These are phyloP conservation scores for Hansenula lynferdii DNA, from an alignment of 1,139 yeast genomes.

Conservation along the genomic window DNA sequence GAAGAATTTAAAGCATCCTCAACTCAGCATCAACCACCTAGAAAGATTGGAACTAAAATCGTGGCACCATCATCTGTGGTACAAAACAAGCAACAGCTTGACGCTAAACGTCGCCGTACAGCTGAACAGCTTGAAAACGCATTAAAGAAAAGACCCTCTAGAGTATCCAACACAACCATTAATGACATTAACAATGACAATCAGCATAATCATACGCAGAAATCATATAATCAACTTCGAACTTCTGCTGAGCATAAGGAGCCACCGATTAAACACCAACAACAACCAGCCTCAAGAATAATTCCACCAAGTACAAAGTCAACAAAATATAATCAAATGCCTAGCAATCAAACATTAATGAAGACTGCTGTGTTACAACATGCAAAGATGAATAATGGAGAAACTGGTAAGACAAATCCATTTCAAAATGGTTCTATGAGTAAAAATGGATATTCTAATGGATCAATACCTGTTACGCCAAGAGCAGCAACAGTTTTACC, in stretches of 20 bases:
- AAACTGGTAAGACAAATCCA: conserved; percentile 11
- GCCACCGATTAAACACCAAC: conserved; percentile 1
- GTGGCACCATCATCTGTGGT: conserved; percentile 14
- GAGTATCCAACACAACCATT: conserved; percentile 10
- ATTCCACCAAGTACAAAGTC: conserved; percentile 1
- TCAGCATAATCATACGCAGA: neutral
- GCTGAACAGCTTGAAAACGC: conserved; percentile 18
- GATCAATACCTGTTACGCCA: conserved; percentile 17
- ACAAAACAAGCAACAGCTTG: conserved; percentile 15
- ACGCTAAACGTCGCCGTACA: conserved; percentile 21
- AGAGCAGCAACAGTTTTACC: conserved; percentile 28
- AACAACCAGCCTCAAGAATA: neutral
- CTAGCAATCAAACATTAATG: conserved; percentile 23
- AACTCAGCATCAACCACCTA: conserved; percentile 12
- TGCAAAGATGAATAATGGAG: conserved; percentile 21
- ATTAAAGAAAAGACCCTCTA: conserved; percentile 17
- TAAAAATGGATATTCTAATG: conserved; percentile 9
- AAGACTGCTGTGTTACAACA: conserved; percentile 30
- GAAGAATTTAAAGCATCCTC: conserved; percentile 10
- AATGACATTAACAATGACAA: neutral
- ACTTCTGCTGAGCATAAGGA: conserved; percentile 4
- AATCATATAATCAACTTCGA: neutral
- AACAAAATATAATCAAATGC: conserved; percentile 7
- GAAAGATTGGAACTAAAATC: conserved; percentile 21
- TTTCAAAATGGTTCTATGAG: conserved; percentile 10